Evolutionary conservation across 2,329 filamentous ascomycete genomes (phyloP).

Genomic region (Cercospora sp.): DNA sequence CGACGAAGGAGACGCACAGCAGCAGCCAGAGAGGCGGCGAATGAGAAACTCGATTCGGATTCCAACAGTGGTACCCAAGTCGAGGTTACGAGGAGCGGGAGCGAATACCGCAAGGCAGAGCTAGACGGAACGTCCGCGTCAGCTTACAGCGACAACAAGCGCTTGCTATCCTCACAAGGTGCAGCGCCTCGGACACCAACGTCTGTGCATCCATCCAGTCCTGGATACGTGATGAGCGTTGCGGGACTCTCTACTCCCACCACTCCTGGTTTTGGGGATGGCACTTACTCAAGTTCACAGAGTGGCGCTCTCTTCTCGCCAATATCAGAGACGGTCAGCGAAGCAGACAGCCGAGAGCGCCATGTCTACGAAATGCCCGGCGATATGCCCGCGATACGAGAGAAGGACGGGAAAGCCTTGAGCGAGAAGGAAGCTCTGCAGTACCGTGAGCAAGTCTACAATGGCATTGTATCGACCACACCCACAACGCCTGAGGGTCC

Average conservation of each 20-base stretch:
- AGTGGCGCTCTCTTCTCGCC: constrained; percentile 29
- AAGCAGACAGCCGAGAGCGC: constrained; percentile 33
- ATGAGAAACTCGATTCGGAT: constrained; percentile 10
- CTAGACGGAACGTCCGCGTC: constrained; percentile 36
- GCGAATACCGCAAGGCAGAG: constrained; percentile 50
- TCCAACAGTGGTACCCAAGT: constrained; percentile 5
- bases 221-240: constrained; percentile 23
- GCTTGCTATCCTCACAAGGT: constrained; percentile 27
- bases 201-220: constrained; percentile 13
- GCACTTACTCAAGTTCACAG: constrained; percentile 31
- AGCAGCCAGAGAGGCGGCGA: constrained; percentile 16
- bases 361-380: constrained; percentile 54
- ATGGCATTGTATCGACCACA: constrained; percentile 42
- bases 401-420: constrained; percentile 50
- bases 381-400: constrained; percentile 55
- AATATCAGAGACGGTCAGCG: constrained; percentile 26
- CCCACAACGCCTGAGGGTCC: constrained; percentile 16
- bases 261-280: constrained; percentile 30
- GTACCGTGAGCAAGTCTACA: constrained; percentile 48
- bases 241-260: constrained; percentile 19
- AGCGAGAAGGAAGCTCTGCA: constrained; percentile 52
- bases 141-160: constrained; percentile 24
- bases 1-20: constrained; percentile 23
- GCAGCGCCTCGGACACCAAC: constrained; percentile 16
- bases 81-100: constrained; percentile 11